Conservation (phyloP, 2,329 filamentous ascomycete genomes). For the Salinomyces thailandicus region DNA sequence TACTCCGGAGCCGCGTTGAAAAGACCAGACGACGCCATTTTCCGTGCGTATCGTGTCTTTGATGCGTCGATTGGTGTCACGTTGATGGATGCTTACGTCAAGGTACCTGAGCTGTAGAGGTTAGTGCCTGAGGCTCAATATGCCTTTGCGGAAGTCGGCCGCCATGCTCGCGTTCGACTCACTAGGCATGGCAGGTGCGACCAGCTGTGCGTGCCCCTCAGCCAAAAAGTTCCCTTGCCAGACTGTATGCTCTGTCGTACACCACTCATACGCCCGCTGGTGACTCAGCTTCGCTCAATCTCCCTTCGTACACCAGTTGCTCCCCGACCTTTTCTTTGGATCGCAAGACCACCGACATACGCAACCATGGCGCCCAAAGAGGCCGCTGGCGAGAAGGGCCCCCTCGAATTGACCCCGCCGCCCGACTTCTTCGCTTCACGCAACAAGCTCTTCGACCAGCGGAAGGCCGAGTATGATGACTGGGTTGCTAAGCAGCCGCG, state of each 20-base stretch:
- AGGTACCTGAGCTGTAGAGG: no score
- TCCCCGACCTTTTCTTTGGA: no score
- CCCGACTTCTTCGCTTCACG: constrained; percentile 75
- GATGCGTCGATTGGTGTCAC: no score
- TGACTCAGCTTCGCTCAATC: constrained; percentile 2
- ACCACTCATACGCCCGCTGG: constrained; percentile 3
- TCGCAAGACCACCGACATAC: not conserved
- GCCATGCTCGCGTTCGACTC: no score
- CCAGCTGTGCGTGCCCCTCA: not conserved
- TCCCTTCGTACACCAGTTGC: not conserved
- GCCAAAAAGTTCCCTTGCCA: not conserved
- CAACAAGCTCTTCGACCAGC: constrained; percentile 74
- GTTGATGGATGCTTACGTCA: no score
- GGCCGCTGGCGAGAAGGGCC: constrained; percentile 27
- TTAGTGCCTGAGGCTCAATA: not conserved
- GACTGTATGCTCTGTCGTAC: constrained; percentile 4
- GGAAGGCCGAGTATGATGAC: constrained; percentile 74
- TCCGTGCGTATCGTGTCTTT: no score
- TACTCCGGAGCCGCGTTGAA: no score
- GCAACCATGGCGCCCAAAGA: constrained; percentile 26
- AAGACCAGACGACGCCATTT: no score
- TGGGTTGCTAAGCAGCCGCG: constrained; percentile 61
- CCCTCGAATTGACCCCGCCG: constrained; percentile 41
- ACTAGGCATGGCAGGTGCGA: not conserved
- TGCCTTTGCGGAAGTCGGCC: not conserved